These are phyloP conservation scores for Aphanocladium album DNA, from an alignment of 2,329 filamentous ascomycete genomes.

Conservation along the genomic window DNA sequence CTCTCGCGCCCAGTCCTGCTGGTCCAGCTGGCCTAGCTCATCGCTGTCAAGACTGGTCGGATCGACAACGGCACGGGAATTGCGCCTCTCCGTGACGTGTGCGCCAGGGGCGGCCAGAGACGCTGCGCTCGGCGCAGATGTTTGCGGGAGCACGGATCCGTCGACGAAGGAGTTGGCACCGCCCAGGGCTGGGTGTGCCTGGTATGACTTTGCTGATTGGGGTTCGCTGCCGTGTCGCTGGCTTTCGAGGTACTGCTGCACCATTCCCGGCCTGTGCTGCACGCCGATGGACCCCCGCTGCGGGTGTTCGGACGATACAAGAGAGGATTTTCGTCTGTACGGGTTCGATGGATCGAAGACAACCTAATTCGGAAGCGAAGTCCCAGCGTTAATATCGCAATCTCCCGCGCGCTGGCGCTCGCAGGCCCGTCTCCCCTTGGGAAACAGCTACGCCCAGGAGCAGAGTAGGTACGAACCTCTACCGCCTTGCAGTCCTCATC, in stretches of 20 bases:
- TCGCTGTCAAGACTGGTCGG: constrained; percentile 34
- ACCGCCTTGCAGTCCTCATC: constrained; percentile 48
- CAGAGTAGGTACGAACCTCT: constrained; percentile 36
- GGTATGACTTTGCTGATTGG: constrained; percentile 21
- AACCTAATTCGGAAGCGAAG: constrained; percentile 37
- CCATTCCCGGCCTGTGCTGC: constrained; percentile 53
- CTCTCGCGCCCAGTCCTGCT: constrained; percentile 49
- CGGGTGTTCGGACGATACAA: constrained; percentile 46
- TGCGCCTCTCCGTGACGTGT: constrained; percentile 8
- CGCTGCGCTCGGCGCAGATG: constrained; percentile 15
- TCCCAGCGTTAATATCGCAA: neutral
- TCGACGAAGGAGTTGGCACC: constrained; percentile 14
- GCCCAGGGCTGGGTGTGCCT: constrained; percentile 25
- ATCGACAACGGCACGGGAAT: constrained; percentile 33
- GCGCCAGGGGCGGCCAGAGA: constrained; percentile 20
- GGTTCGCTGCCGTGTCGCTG: constrained; percentile 38
- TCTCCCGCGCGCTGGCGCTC: neutral
- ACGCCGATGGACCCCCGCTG: constrained; percentile 23
- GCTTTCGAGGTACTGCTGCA: constrained; percentile 59
- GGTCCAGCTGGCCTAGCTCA: constrained; percentile 49
- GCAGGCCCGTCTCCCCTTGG: neutral
- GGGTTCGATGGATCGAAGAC: constrained; percentile 57
- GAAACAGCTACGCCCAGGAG: neutral
- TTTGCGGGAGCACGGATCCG: constrained; percentile 12
- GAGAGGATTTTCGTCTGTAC: constrained; percentile 62